A percentile compares a stretch with the other conserved stretches of the same genome.
Evolutionary conservation across 1,139 yeast genomes (phyloP).

Genomic region (Pichia norvegensis): DNA sequence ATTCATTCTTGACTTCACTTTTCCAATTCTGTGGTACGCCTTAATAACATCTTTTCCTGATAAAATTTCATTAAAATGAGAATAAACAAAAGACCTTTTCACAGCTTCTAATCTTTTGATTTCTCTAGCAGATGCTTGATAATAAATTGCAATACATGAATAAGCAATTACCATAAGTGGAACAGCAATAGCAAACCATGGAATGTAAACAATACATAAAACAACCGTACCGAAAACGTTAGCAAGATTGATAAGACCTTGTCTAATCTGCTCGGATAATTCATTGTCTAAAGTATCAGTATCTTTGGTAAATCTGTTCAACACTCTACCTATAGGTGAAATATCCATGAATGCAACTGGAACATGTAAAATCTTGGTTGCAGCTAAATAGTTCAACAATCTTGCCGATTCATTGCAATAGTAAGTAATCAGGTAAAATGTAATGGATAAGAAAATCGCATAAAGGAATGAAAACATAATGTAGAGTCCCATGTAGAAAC

Average conservation of each 20-base stretch:
- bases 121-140: conserved; percentile 68
- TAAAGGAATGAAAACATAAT: conserved; percentile 40
- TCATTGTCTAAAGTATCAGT: conserved; percentile 55
- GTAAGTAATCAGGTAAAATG: conserved; percentile 42
- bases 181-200: conserved; percentile 56
- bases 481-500: conserved; percentile 67
- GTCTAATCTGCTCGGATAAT: conserved; percentile 43
- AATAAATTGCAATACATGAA: conserved; percentile 48
- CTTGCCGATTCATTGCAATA: conserved; percentile 44
- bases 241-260: conserved; percentile 41
- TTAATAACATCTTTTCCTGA: conserved; percentile 66
- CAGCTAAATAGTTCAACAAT: conserved; percentile 37
- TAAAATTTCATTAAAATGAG: conserved; percentile 68
- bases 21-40: conserved; percentile 37
- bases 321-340: conserved; percentile 53
- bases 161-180: conserved; percentile 45
- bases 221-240: conserved; percentile 56
- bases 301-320: conserved; percentile 55
- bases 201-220: conserved; percentile 64
- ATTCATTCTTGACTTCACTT: conserved; percentile 47
- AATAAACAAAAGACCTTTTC: conserved; percentile 67
- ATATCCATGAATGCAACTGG: conserved; percentile 56
- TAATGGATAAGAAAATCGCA: conserved; percentile 33
- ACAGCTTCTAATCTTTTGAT: conserved; percentile 74
- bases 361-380: conserved; percentile 38